Evolutionary conservation across 2,329 filamentous ascomycete genomes (phyloP), one percentile per base, ranked within the genome.

Genomic region (Scedosporium dehoogii): DNA sequence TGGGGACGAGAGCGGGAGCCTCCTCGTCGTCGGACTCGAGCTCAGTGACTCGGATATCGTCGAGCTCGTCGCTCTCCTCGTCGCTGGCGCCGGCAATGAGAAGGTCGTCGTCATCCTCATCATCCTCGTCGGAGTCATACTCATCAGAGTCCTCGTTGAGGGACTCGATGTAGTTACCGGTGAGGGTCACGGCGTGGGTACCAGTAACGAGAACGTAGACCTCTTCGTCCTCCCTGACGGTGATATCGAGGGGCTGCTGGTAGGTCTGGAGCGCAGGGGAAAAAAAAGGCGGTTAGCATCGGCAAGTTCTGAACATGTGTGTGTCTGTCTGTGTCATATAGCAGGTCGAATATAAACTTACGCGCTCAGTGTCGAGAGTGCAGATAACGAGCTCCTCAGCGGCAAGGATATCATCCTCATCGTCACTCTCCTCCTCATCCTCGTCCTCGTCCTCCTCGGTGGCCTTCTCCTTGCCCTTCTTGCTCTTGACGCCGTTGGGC

Each of bases 191-290:
- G 66, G 89, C 86, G 82, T 97, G 92, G 66, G 90, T 94, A 70
- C 94, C 94, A 65, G 85, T 87, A 67, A 96, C 92, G 73, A 90
- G 85, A 81, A 99, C 97, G 83, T 90, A 96, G 67, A 97, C 88
- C 69, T 85, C 85, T 82, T 99, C 94, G 69, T 89, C 85, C 74
- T 96, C 90, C 70, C 85, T 86, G 73, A 99, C 86, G 66, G 90
- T 94, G 75, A 99, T 91, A 76, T 99, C 91, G 64, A 99, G 85
- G 58, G 94, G 79, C 78, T 99, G 96, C 79, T 99, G 94, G 83
- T 89, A 96, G 80, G 90, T 85, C 94, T 97, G n/a, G 21, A 41
- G 33, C 12, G 55, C 70, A 57, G 33, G 16, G 21, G 42, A 59
- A 53, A 25, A 25, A 58, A 63, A 63, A 61, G 62, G 9, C 38